Conservation (phyloP, 495 filamentous ascomycete species). For the Mytilinidion resinicola region DNA sequence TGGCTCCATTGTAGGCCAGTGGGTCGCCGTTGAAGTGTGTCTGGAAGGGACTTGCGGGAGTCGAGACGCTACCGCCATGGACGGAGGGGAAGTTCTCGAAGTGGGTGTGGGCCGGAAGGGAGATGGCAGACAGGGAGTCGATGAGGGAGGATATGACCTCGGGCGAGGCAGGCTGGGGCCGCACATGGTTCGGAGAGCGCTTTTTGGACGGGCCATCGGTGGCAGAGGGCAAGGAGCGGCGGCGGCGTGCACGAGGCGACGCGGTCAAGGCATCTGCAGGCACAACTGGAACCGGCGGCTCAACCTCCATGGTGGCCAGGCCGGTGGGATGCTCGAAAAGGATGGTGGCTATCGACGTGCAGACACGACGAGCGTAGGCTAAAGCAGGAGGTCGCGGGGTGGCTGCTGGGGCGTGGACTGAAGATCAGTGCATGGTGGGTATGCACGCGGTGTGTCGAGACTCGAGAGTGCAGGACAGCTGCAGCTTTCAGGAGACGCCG, state of each 20-base stretch:
- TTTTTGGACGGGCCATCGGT: constrained; percentile 20
- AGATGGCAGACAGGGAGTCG: constrained; percentile 83
- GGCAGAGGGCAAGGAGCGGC: constrained; percentile 17
- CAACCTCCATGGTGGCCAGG: constrained; percentile 23
- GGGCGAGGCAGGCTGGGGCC: constrained; percentile 64
- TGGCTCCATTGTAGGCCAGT: constrained; percentile 38
- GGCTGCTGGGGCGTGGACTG: constrained; percentile 5
- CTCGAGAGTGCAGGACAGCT: constrained; percentile 2
- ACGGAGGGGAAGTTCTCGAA: constrained; percentile 55
- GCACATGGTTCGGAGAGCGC: constrained; percentile 40
- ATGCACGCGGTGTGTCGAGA: constrained; percentile 3
- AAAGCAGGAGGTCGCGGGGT: background rate
- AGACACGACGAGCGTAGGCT: background rate
- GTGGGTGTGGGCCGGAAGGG: constrained; percentile 62
- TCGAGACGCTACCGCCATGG: constrained; percentile 38
- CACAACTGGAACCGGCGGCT: constrained; percentile 17
- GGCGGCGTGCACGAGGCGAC: constrained; percentile 11
- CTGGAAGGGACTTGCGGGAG: constrained; percentile 33
- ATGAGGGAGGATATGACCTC: constrained; percentile 93
- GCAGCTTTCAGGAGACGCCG: background rate
- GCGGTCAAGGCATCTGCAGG: constrained; percentile 12
- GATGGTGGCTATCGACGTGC: background rate
- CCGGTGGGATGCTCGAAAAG: background rate
- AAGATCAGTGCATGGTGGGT: constrained; percentile 22
- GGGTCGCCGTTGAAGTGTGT: constrained; percentile 27